Evolutionary conservation across 2,329 filamentous ascomycete genomes (phyloP).

Genomic region (Grosmannia serpens): DNA sequence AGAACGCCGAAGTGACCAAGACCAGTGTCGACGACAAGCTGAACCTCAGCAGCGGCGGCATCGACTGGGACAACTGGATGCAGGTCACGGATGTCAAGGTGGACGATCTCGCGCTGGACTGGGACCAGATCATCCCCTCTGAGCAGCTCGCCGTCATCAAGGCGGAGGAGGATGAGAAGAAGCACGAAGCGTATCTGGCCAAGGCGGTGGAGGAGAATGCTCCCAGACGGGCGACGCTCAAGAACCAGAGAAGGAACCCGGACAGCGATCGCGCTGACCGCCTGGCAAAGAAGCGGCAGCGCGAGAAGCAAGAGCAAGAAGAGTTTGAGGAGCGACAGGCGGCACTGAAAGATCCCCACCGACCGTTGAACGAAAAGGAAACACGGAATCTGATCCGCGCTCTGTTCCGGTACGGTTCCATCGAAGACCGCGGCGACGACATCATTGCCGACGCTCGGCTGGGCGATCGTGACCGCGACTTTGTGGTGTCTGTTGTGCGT

Average conservation of each 20-base stretch:
- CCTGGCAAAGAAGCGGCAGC: constrained; percentile 53
- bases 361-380: constrained; percentile 87
- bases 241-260: constrained; percentile 39
- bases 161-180: constrained; percentile 73
- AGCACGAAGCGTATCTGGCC: constrained; percentile 71
- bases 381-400: constrained; percentile 83
- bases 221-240: constrained; percentile 61
- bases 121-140: constrained; percentile 97
- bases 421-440: constrained; percentile 80
- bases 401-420: constrained; percentile 80
- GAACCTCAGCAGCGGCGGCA: constrained; percentile 76
- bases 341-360: constrained; percentile 68
- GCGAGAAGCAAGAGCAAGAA: constrained; percentile 57
- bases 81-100: constrained; percentile 98
- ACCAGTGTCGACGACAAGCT: constrained; percentile 92
- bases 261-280: constrained; percentile 51
- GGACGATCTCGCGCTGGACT: constrained; percentile 66
- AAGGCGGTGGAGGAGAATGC: constrained; percentile 76
- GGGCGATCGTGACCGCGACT: constrained; percentile 67
- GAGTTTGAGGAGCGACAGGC: constrained; percentile 64
- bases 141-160: constrained; percentile 85
- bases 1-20: constrained; percentile 93
- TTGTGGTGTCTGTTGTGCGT: constrained; percentile 63
- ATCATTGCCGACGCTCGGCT: constrained; percentile 81
- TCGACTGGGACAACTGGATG: constrained; percentile 84